Conservation (phyloP, 192 early-diverging fungal genomes). For the Allomyces javanicus region DNA sequence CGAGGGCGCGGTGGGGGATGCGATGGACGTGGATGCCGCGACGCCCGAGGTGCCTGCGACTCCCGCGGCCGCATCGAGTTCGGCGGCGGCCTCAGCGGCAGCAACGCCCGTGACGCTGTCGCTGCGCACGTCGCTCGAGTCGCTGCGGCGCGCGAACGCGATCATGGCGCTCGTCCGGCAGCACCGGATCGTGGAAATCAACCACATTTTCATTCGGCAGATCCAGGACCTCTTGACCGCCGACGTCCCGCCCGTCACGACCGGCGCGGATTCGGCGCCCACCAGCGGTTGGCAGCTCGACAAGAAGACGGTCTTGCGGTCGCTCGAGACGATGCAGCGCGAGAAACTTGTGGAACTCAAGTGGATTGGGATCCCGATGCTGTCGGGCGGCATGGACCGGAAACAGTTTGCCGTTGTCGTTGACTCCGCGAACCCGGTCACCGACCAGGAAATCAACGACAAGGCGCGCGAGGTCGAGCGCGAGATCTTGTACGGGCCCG, state of each 20-base stretch:
- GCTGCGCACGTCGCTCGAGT: neutral
- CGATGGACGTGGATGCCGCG: too few relatives aligned
- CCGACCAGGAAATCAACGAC: too few relatives aligned
- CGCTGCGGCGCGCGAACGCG: neutral
- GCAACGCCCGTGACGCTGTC: neutral
- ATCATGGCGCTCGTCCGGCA: neutral
- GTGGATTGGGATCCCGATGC: neutral
- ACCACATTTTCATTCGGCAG: neutral
- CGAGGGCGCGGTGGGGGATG: too few relatives aligned
- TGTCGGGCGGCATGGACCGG: too few relatives aligned
- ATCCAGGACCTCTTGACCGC: neutral
- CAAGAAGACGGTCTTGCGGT: neutral
- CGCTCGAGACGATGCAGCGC: neutral
- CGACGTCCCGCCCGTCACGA: neutral
- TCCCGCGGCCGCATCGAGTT: too few relatives aligned
- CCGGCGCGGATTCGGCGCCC: neutral
- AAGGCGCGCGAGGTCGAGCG: too few relatives aligned
- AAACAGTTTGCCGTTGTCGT: too few relatives aligned
- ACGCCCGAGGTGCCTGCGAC: too few relatives aligned
- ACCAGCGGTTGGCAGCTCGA: neutral
- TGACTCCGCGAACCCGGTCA: too few relatives aligned
- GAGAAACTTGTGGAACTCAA: neutral
- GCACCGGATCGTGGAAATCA: neutral
- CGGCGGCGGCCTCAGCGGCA: neutral
- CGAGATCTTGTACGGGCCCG: too few relatives aligned